Percentiles rank a stretch among this genome's conserved stretches.
phyloP scores from a whole-genome alignment of 164 flowering plant species.

The Litsea cubeba region DNA sequence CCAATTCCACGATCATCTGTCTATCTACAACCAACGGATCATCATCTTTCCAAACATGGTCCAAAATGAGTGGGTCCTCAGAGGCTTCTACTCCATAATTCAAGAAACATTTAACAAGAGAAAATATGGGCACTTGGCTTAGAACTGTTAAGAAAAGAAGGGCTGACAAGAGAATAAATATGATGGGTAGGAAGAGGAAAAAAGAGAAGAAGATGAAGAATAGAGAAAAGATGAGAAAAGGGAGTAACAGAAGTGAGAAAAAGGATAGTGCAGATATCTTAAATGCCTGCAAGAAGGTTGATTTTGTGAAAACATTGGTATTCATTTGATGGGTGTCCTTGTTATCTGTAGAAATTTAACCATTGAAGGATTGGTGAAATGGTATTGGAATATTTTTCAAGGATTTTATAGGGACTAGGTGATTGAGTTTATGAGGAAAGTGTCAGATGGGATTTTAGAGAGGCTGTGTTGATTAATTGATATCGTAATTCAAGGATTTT shows the following conservation, averaged over 20 bases:
- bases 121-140: neutral
- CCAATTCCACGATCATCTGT: neutral
- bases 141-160: neutral
- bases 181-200: constrained; percentile 2
- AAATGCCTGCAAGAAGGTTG: neutral
- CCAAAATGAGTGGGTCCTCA: neutral
- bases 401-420: too few relatives aligned
- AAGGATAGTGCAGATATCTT: neutral
- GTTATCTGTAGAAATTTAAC: too few relatives aligned
- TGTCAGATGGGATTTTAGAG: too few relatives aligned
- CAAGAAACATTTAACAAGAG: neutral
- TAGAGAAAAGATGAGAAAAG: constrained; percentile 2
- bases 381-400: too few relatives aligned
- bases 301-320: too few relatives aligned
- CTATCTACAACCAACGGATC: neutral
- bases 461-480: too few relatives aligned
- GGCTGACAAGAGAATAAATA: neutral
- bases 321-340: too few relatives aligned
- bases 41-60: neutral
- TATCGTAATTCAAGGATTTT: too few relatives aligned
- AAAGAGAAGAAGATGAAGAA: neutral
- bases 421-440: too few relatives aligned
- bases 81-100: neutral
- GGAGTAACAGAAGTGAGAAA: neutral
- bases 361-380: too few relatives aligned